Evolutionary conservation across 345 rosid genomes (phyloP).

Genomic region (Abelmoschus esculentus): DNA sequence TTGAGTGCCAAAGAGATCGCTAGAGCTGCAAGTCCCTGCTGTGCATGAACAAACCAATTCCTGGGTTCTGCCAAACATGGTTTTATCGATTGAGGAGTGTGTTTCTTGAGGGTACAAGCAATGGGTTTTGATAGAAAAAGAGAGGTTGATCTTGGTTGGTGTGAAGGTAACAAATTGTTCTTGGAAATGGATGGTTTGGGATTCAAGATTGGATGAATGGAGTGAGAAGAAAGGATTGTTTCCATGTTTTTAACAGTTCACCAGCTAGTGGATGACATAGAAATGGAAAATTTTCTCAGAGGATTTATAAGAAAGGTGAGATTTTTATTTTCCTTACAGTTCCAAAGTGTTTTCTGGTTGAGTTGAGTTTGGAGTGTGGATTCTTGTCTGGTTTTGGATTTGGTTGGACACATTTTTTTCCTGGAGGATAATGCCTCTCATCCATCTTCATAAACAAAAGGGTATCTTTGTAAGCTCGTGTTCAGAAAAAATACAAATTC

Average conservation of each 20-base stretch:
- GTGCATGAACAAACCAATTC: constrained; percentile 55
- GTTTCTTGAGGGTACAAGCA: constrained; percentile 32
- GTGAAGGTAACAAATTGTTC: constrained; percentile 25
- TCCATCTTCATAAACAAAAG: not conserved
- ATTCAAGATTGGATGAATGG: constrained; percentile 47
- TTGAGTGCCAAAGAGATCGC: constrained; percentile 73
- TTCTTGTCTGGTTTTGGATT: not conserved
- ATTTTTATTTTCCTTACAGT: not conserved
- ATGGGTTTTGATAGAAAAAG: constrained; percentile 34
- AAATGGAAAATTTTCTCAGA: not conserved
- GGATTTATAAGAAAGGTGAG: not conserved
- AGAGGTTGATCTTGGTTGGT: constrained; percentile 36
- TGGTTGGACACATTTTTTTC: not conserved
- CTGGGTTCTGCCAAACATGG: constrained; percentile 25
- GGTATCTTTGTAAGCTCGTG: not conserved
- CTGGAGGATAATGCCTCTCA: not conserved
- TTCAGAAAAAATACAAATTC: too few relatives aligned
- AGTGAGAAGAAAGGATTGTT: constrained; percentile 55
- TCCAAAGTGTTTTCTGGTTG: not conserved
- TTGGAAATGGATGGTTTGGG: constrained; percentile 33
- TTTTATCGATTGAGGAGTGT: constrained; percentile 23
- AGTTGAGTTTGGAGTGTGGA: not conserved
- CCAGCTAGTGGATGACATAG: not conserved
- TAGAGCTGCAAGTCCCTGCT: constrained; percentile 72
- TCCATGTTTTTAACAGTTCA: constrained; percentile 41